phyloP scores from a whole-genome alignment of 495 filamentous ascomycete species.

The Aspergillus asperescens region DNA sequence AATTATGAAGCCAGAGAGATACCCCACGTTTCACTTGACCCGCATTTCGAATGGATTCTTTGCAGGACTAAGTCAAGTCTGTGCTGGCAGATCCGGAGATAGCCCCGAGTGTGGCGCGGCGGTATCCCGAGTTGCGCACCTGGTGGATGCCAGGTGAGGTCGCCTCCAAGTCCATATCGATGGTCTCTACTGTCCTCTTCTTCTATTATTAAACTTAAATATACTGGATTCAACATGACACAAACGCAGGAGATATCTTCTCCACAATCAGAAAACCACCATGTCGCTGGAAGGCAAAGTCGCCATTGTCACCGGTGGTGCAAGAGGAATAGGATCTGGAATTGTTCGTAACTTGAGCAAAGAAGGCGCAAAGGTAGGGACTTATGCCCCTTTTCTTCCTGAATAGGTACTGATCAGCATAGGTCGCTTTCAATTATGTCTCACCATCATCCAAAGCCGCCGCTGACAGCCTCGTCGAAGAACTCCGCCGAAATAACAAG shows the following conservation, averaged over 20 bases:
- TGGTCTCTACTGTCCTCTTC: background rate
- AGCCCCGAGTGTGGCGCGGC: background rate
- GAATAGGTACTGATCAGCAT: background rate
- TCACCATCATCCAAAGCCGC: conserved; percentile 11
- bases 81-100: conserved; percentile 3
- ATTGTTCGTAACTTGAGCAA: conserved; percentile 38
- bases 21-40: conserved; percentile 1
- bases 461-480: conserved; percentile 12
- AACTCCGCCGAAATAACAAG: conserved; percentile 1
- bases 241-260: background rate
- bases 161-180: background rate
- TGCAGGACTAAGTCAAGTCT: background rate
- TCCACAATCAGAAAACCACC: background rate
- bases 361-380: conserved; percentile 33
- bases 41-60: background rate
- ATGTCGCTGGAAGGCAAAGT: conserved; percentile 43
- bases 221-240: background rate
- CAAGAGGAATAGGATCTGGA: conserved; percentile 41
- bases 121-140: background rate
- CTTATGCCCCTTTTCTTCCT: conserved; percentile 31
- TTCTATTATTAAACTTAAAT: background rate
- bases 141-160: background rate
- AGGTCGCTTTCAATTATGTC: conserved; percentile 23
- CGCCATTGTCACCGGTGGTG: conserved; percentile 48
- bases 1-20: background rate